Percentiles rank a stretch among this genome's conserved stretches.
These are phyloP conservation scores for Poronia punctata DNA, from an alignment of 495 filamentous ascomycete genomes.

Conservation along the genomic window DNA sequence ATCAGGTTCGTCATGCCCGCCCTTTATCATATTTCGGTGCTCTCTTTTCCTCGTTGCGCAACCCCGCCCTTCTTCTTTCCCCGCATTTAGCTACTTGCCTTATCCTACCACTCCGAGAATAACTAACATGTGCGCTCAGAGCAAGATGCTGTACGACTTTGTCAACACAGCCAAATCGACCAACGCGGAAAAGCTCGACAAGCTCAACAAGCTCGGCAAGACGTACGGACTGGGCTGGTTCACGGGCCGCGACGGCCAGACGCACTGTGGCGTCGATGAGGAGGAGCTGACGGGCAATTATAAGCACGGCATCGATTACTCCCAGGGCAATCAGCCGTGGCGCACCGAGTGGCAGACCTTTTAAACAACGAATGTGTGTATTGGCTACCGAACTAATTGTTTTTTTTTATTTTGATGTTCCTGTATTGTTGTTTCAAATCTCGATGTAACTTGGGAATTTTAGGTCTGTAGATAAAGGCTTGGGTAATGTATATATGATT, in stretches of 20 bases:
- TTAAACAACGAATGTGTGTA: background rate
- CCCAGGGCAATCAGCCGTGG: conserved; percentile 38
- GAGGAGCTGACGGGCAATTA: conserved; percentile 57
- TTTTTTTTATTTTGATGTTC: background rate
- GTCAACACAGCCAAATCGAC: conserved; percentile 56
- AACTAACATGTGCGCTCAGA: too few species aligned
- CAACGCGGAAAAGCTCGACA: conserved; percentile 47
- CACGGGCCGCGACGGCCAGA: conserved; percentile 53
- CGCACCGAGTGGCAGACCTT: conserved; percentile 11
- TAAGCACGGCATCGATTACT: conserved; percentile 48
- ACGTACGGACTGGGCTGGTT: conserved; percentile 71
- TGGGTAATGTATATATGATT: too few species aligned
- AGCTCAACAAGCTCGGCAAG: conserved; percentile 48
- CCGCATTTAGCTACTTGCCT: background rate
- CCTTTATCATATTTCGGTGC: too few species aligned
- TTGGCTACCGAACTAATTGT: too few species aligned
- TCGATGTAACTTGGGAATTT: too few species aligned
- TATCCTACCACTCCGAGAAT: background rate
- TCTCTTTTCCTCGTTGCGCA: too few species aligned
- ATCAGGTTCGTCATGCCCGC: too few species aligned
- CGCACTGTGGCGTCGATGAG: conserved; percentile 64
- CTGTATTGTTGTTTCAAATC: too few species aligned
- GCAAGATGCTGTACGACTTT: conserved; percentile 67
- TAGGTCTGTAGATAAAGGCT: too few species aligned
- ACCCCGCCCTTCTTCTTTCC: too few species aligned